Percentiles rank a stretch among this genome's conserved stretches.
Conservation (phyloP, 2,329 filamentous ascomycete genomes). For the Pezicula rhizophila region DNA sequence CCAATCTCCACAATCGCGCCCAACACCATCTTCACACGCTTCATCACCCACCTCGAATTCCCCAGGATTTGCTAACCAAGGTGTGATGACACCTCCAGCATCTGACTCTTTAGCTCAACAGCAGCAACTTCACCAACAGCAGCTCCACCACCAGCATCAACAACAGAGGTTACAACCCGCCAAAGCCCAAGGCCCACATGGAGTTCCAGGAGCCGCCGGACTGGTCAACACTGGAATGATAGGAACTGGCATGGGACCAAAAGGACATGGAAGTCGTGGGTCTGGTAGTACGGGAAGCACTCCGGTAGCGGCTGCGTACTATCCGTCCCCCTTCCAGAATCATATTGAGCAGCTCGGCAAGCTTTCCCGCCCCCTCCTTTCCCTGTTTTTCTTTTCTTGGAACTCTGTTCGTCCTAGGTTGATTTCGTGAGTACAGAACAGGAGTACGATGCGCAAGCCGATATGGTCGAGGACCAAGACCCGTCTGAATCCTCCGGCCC, state of each 20-base stretch:
- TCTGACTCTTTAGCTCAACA: slow-evolving; percentile 48
- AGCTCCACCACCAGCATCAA: slow-evolving; percentile 40
- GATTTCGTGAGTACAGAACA: slow-evolving; percentile 72
- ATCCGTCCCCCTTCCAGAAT: slow-evolving; percentile 83
- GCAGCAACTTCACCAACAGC: slow-evolving; percentile 37
- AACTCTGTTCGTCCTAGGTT: slow-evolving; percentile 62
- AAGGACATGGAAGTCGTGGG: slow-evolving; percentile 26
- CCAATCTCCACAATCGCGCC: slow-evolving; percentile 68
- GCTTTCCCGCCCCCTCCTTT: slow-evolving; percentile 50
- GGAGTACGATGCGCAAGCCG: slow-evolving; percentile 88
- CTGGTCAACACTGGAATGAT: slow-evolving; percentile 20
- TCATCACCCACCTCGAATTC: slow-evolving; percentile 62
- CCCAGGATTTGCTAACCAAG: slow-evolving; percentile 53
- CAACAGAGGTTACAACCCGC: slow-evolving; percentile 25
- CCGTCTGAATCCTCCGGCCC: slow-evolving; percentile 63
- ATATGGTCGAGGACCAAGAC: slow-evolving; percentile 80
- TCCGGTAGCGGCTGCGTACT: slow-evolving; percentile 51
- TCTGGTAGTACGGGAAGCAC: slow-evolving; percentile 32
- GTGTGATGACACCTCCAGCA: slow-evolving; percentile 55
- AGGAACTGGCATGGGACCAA: slow-evolving; percentile 20
- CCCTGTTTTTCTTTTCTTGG: slow-evolving; percentile 37
- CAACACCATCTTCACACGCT: slow-evolving; percentile 74
- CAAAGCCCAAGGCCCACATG: slow-evolving; percentile 20
- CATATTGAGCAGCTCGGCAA: slow-evolving; percentile 95
- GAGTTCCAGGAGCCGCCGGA: slow-evolving; percentile 18